Evolutionary conservation across 75 land plant genomes (phyloP).

Genomic region (Gnetum montanum): DNA sequence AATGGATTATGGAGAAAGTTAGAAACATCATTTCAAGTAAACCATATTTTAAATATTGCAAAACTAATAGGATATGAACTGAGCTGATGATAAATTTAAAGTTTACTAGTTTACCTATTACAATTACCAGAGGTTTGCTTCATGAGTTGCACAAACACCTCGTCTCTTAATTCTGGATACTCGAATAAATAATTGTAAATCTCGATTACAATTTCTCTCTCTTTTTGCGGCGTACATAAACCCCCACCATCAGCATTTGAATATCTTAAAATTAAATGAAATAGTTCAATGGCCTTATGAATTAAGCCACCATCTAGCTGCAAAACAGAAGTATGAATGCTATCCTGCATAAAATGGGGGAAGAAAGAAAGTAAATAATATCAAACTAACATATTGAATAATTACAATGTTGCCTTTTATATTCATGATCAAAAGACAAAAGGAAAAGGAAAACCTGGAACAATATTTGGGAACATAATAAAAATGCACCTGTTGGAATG

Average conservation of each 20-base stretch:
- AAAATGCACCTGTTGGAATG: slow-evolving; percentile 24
- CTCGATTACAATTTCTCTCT: slow-evolving; percentile 15
- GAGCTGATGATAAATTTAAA: not conserved
- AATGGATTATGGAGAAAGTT: not conserved
- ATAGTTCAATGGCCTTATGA: slow-evolving; percentile 26
- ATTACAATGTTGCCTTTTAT: not conserved
- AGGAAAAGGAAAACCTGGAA: not conserved
- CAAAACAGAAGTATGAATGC: slow-evolving; percentile 28
- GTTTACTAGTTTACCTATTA: slow-evolving; percentile 13
- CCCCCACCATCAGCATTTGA: slow-evolving; percentile 21
- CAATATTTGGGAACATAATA: not conserved
- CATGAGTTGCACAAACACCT: slow-evolving; percentile 29
- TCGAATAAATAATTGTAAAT: slow-evolving; percentile 30
- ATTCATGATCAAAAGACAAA: not conserved
- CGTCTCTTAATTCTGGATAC: slow-evolving; percentile 23
- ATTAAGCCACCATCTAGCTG: slow-evolving; percentile 19
- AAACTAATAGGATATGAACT: not conserved
- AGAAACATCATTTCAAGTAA: not conserved
- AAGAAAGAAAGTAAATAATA: not conserved
- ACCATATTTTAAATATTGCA: not conserved
- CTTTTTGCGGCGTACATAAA: slow-evolving; percentile 16
- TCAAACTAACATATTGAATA: not conserved
- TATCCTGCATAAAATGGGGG: slow-evolving; percentile 15
- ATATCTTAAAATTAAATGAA: slow-evolving; percentile 29
- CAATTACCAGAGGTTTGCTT: slow-evolving; percentile 35